Evolutionary conservation across 2,329 filamentous ascomycete genomes (phyloP).

Genomic region (Cryphonectria naterciae): DNA sequence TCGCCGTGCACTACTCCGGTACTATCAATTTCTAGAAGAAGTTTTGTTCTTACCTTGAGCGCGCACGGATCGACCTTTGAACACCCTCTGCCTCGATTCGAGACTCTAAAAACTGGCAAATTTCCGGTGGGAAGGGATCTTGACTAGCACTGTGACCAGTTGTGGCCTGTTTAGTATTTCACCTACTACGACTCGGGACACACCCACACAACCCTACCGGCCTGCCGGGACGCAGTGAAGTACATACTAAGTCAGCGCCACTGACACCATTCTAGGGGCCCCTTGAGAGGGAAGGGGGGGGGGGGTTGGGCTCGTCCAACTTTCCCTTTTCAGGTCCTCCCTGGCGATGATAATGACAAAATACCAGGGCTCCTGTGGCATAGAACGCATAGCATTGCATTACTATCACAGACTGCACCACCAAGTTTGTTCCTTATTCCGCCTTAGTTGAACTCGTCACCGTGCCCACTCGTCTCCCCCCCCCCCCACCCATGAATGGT

Average conservation of each 20-base stretch:
- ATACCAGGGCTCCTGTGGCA: neutral
- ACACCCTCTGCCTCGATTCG: neutral
- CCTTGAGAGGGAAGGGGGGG: neutral
- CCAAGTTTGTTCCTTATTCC: neutral
- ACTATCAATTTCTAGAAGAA: neutral
- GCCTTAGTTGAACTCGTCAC: neutral
- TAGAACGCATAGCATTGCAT: neutral
- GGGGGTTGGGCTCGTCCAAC: neutral
- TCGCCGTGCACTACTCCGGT: neutral
- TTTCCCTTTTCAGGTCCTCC: neutral
- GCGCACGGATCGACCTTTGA: neutral
- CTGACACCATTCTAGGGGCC: neutral
- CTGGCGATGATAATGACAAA: neutral
- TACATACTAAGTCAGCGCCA: neutral
- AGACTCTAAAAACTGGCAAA: neutral
- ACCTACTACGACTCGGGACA: too few relatives aligned
- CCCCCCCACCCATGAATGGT: neutral
- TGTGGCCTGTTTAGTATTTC: neutral
- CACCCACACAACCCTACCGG: neutral
- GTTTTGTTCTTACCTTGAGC: neutral
- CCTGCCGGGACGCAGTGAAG: neutral
- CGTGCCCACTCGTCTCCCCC: neutral
- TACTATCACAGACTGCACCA: neutral
- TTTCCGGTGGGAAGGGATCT: neutral
- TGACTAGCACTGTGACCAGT: neutral